Conservation (phyloP, 257 asterid genomes). For the Leptodermis oblonga region DNA sequence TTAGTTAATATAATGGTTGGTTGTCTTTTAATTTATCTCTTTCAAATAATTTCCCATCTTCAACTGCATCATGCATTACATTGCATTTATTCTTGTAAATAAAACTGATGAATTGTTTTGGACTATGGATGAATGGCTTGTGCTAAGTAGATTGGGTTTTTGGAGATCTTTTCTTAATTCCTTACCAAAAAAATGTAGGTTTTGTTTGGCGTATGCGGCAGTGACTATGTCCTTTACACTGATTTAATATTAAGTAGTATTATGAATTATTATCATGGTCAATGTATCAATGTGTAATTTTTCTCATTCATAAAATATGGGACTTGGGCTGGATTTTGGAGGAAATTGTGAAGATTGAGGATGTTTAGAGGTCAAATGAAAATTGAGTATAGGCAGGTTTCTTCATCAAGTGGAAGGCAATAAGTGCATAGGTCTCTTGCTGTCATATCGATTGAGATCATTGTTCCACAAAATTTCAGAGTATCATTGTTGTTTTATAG, state of each 20-base stretch:
- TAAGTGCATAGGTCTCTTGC: not conserved
- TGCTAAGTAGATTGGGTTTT: not conserved
- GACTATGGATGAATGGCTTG: not conserved
- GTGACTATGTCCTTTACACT: not conserved
- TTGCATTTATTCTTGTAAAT: too few species aligned
- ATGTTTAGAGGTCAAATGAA: not conserved
- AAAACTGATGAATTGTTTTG: too few species aligned
- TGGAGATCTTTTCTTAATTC: not conserved
- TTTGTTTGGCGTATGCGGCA: not conserved
- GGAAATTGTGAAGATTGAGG: not conserved
- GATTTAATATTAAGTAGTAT: not conserved
- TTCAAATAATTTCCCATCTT: too few species aligned
- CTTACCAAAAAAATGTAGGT: not conserved
- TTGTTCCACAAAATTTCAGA: not conserved
- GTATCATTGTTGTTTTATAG: too few species aligned
- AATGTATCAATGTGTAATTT: not conserved
- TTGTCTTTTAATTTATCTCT: not conserved
- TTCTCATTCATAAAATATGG: not conserved
- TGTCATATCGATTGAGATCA: not conserved
- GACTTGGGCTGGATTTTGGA: not conserved
- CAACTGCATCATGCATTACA: too few species aligned
- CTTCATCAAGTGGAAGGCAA: not conserved
- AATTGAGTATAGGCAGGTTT: not conserved
- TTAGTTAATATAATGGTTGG: conserved; percentile 1
- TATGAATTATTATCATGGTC: not conserved